Percentiles rank a stretch among this genome's conserved stretches.
These are phyloP conservation scores for Paraglomus brasilianum DNA, from an alignment of 192 early-diverging fungal species.

Conservation along the genomic window DNA sequence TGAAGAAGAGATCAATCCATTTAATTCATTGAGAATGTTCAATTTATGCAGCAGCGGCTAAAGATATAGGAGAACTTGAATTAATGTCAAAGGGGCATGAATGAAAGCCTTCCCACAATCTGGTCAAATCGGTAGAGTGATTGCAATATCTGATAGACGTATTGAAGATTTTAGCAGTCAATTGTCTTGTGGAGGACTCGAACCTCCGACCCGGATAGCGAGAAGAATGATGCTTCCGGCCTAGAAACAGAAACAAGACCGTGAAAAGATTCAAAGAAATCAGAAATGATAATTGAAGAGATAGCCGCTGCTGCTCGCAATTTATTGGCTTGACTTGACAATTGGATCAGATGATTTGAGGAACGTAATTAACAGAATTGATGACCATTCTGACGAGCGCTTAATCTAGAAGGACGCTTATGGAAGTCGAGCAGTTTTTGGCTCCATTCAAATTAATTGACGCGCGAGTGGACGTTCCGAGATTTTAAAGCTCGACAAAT, in stretches of 20 bases:
- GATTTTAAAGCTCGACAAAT: background rate
- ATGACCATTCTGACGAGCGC: background rate
- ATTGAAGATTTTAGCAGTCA: too few species aligned
- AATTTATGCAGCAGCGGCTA: too few species aligned
- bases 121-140: background rate
- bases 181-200: too few species aligned
- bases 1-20: too few species aligned
- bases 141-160: background rate
- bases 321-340: background rate
- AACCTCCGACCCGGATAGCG: too few species aligned
- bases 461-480: background rate
- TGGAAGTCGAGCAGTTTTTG: constrained; percentile 27
- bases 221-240: background rate
- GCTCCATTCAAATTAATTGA: background rate
- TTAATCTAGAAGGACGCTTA: constrained; percentile 10
- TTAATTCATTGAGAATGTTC: too few species aligned
- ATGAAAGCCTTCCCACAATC: background rate
- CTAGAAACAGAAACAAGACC: background rate
- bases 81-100: background rate
- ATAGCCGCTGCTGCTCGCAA: background rate
- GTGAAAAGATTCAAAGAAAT: background rate
- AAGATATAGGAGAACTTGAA: too few species aligned
- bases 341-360: background rate
- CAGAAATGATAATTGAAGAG: background rate
- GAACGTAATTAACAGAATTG: constrained; percentile 8